Evolutionary conservation across 2,329 filamentous ascomycete species (phyloP).

Genomic region (Fusarium lyarnte): DNA sequence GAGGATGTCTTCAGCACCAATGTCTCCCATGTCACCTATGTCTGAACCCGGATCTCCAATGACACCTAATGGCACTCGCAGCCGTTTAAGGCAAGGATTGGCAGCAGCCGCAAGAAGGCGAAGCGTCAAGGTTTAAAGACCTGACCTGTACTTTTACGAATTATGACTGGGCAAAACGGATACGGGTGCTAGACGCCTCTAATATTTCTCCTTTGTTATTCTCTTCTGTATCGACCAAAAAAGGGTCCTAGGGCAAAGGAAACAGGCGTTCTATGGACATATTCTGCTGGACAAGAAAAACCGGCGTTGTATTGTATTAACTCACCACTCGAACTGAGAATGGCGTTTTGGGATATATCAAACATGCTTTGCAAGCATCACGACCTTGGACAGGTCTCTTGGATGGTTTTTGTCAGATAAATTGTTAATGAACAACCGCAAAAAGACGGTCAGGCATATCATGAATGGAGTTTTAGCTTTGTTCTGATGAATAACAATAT

Average conservation of each 20-base stretch:
- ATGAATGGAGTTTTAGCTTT: slow-evolving; percentile 18
- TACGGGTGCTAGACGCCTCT: slow-evolving; percentile 34
- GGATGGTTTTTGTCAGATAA: slow-evolving; percentile 31
- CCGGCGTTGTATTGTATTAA: slow-evolving; percentile 35
- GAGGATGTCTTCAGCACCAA: slow-evolving; percentile 44
- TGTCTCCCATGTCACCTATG: slow-evolving; percentile 44
- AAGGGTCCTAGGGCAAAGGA: slow-evolving; percentile 22
- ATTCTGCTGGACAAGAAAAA: slow-evolving; percentile 34
- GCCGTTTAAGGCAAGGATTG: slow-evolving; percentile 38
- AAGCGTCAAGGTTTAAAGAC: slow-evolving; percentile 51
- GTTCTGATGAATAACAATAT: slow-evolving; percentile 29
- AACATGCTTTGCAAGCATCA: slow-evolving; percentile 35
- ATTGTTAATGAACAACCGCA: slow-evolving; percentile 39
- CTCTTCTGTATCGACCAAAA: slow-evolving; percentile 32
- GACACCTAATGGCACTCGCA: slow-evolving; percentile 41
- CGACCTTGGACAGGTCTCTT: slow-evolving; percentile 38
- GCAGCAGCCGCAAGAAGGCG: slow-evolving; percentile 48
- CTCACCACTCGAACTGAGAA: slow-evolving; percentile 30
- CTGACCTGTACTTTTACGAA: slow-evolving; percentile 33
- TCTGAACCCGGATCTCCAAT: slow-evolving; percentile 41
- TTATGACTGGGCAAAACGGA: slow-evolving; percentile 38
- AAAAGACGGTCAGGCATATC: slow-evolving; percentile 22
- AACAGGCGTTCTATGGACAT: slow-evolving; percentile 30
- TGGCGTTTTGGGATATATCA: slow-evolving; percentile 37
- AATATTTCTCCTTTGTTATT: slow-evolving; percentile 31